Conservation (phyloP, 345 rosid genomes). For the Chamaenerion angustifolium region DNA sequence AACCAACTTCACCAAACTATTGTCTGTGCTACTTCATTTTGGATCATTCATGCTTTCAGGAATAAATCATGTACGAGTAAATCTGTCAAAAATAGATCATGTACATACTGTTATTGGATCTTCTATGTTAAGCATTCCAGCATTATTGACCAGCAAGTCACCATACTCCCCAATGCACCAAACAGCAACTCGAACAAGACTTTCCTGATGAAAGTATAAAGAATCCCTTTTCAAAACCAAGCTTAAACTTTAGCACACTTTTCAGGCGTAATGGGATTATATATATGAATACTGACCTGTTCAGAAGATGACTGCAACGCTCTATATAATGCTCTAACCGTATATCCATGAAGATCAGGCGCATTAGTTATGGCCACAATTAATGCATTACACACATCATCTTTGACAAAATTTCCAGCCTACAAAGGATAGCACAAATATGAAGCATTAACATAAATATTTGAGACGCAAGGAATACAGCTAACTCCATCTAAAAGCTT, state of each 20-base stretch:
- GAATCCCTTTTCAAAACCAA: constrained; percentile 5
- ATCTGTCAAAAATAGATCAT: constrained; percentile 3
- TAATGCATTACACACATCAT: constrained; percentile 97
- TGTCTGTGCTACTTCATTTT: too few species aligned
- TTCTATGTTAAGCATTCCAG: constrained; percentile 76
- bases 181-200: constrained; percentile 85
- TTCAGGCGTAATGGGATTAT: too few species aligned
- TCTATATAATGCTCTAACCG: constrained; percentile 75
- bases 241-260: neutral
- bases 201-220: constrained; percentile 45
- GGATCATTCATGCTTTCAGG: too few species aligned
- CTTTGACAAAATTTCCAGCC: constrained; percentile 99
- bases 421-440: constrained; percentile 33
- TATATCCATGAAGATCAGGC: constrained; percentile 88
- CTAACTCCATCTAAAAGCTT: too few species aligned
- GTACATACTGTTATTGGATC: constrained; percentile 77
- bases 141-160: constrained; percentile 79
- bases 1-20: too few species aligned
- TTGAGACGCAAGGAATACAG: too few species aligned
- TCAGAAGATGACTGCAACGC: constrained; percentile 63
- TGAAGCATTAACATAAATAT: constrained; percentile 2
- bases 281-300: constrained; percentile 35
- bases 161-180: constrained; percentile 99
- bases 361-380: constrained; percentile 92
- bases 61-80: too few species aligned